Conservation (phyloP, 2,329 filamentous ascomycete species). For the Aspergillus sp. region DNA sequence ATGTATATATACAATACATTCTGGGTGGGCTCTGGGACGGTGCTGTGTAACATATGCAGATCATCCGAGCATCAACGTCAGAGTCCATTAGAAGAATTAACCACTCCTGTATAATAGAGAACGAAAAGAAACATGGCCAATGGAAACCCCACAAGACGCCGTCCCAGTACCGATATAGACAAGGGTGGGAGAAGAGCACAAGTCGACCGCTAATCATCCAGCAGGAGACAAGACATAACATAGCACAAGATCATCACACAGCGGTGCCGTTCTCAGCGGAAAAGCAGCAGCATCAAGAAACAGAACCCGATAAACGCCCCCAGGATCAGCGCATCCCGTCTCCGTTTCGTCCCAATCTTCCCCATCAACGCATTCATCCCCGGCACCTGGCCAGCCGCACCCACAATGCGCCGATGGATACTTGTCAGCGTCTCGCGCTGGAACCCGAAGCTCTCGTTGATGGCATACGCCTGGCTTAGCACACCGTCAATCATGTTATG, state of each 20-base stretch:
- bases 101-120: slow-evolving; percentile 12
- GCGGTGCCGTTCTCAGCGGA: slow-evolving; percentile 56
- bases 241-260: slow-evolving; percentile 5
- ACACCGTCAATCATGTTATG: slow-evolving; percentile 87
- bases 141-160: slow-evolving; percentile 11
- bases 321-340: slow-evolving; percentile 91
- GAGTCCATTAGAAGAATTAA: slow-evolving; percentile 10
- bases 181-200: slow-evolving; percentile 1
- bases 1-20: slow-evolving; percentile 9
- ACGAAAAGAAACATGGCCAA: background rate
- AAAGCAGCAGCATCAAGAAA: slow-evolving; percentile 80
- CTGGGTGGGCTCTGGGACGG: background rate
- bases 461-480: slow-evolving; percentile 90
- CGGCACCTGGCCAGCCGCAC: slow-evolving; percentile 85
- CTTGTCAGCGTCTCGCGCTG: slow-evolving; percentile 85
- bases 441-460: slow-evolving; percentile 83
- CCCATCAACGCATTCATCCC: slow-evolving; percentile 89
- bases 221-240: slow-evolving; percentile 5
- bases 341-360: slow-evolving; percentile 90
- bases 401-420: slow-evolving; percentile 86
- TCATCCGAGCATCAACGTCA: slow-evolving; percentile 5
- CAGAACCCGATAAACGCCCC: slow-evolving; percentile 88
- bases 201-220: slow-evolving; percentile 3
- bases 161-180: slow-evolving; percentile 5
- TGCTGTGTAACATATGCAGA: slow-evolving; percentile 14